Evolutionary conservation across 139 green algal genomes (phyloP).

Genomic region (Eudorina sp.): DNA sequence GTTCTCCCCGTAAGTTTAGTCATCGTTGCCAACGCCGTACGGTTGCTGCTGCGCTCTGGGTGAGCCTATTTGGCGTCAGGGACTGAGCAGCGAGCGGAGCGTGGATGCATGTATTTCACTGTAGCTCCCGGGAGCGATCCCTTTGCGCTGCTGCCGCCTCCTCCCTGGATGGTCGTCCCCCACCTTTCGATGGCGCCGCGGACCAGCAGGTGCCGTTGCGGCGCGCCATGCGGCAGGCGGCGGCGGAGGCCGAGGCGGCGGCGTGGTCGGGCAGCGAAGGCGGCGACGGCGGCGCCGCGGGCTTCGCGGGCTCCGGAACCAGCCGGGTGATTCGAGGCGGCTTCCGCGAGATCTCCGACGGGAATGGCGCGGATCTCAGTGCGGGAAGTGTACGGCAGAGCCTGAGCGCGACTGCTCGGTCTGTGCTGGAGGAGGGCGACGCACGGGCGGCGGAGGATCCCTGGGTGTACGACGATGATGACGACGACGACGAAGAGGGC

Average conservation of each 20-base stretch:
- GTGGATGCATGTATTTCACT: no score
- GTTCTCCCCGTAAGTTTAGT: neutral
- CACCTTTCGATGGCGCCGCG: no score
- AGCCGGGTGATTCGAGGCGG: neutral
- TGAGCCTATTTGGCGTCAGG: no score
- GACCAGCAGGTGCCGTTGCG: slow-evolving; percentile 5
- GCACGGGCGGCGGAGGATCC: neutral
- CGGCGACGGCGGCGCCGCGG: neutral
- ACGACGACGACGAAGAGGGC: neutral
- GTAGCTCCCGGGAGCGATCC: no score
- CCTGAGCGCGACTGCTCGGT: neutral
- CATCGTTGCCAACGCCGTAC: no score
- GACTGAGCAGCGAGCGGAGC: no score
- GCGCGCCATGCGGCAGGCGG: neutral
- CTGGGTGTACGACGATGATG: slow-evolving; percentile 30
- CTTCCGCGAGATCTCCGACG: neutral
- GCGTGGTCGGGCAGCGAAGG: neutral
- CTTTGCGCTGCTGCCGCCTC: no score
- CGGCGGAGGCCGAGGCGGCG: neutral
- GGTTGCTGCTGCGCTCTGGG: no score
- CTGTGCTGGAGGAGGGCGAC: slow-evolving; percentile 21
- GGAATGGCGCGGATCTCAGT: neutral
- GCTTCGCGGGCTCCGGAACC: neutral
- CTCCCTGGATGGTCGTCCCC: neutral
- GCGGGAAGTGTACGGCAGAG: neutral